Base-by-base conservation (phyloP, 2,329 filamentous ascomycete species). In the Emergomyces africanus region DNA sequence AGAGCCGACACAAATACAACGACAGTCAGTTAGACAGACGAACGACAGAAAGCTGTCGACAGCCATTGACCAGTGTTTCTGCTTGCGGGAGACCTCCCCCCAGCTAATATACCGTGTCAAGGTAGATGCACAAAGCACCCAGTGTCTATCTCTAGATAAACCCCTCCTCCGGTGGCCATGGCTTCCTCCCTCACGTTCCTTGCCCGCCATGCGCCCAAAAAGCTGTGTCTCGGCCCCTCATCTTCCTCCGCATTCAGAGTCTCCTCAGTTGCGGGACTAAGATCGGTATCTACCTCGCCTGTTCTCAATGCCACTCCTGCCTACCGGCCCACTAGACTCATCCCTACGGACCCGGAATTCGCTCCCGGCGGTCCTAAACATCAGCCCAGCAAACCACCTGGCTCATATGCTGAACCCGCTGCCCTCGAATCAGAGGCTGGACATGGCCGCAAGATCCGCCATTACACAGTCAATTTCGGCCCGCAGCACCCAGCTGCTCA, bases 401-500 rank as follows among this genome's bases (percentile, higher is more conserved):
- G 37, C 41, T 39, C 53, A 48, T 57, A 48, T 30, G 58, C 56
- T 2, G 56, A 63, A 33, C 49, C 62, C 9, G 55, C 78, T 30
- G 75, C 67, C 48, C 75, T 79, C 57, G 79, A 81, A 66, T 77
- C 74, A 58, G 70, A 75, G 59, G 70, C 65, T 63, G 70, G 70
- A 53, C 65, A 66, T 57, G 75, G 79, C 76, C 87, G 92, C 75
- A 97, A 96, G 82, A 88, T 99, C 73, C 86, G 94, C 66, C 94
- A 99, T 78, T 99, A 99, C 79, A 99, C 94, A 6, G 92, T 99
- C 80, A 99, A 99, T 81, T 99, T 99, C 70, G 94, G 94, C 59
- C 94, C 94, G 64, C 94, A 99, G 81, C 94, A 99, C 81, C 94
- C 94, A 44, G 94, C 94, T 65, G 95, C 94, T 69, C 94, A 99